Base-by-base conservation (phyloP, 1,284 basidiomycete genomes). In the Pseudozyma pruni region DNA sequence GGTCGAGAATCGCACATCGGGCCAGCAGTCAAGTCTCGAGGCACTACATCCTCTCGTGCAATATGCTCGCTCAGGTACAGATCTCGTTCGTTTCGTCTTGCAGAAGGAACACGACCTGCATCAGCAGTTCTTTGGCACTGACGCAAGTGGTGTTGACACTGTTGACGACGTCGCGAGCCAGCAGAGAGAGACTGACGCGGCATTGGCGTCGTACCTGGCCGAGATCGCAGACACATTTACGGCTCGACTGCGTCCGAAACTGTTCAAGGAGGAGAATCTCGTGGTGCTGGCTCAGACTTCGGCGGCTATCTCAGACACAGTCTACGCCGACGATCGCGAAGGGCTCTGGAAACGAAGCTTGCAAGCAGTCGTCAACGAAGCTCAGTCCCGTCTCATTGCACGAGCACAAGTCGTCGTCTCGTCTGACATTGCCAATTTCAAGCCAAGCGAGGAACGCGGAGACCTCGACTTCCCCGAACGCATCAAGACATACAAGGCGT, bases 401-500 rank as follows among this genome's bases (percentile, higher is more conserved):
- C 49, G 71, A 34, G 66, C 71, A 10, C 56, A 70, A 27, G 20
- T 37, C 10, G 22, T 66, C 38, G 17, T 69, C 10, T 34, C 58
- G 16, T 38, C 43, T 47, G 50, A 70, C 41, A 57, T 73, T 27
- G 55, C 55, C 8, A 40, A 51, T 2, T 73, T 70, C 39, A 29
- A n/a, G 3, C 44, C 71, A 2, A 45, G 45, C 38, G 60, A 70
- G 19, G 45, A 62, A 23, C 33, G 37, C 10, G 66, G 63, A 7
- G 35, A 73, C 7, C 67, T 73, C 25, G 61, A 70, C 20, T 73
- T 66, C 27, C 67, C 71, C 2, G 55, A 58, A 13, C 54, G 46
- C 8, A 61, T 73, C 19, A 23, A n/a, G 1, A 39, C 38, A 0
- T 60, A 61, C 37, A 58, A 55, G 25, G 32, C 53, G 4, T 39